A percentile compares a stretch with the other conserved stretches of the same genome.
Evolutionary conservation across 2,329 filamentous ascomycete genomes (phyloP).

Genomic region (Colletotrichum spinosum): DNA sequence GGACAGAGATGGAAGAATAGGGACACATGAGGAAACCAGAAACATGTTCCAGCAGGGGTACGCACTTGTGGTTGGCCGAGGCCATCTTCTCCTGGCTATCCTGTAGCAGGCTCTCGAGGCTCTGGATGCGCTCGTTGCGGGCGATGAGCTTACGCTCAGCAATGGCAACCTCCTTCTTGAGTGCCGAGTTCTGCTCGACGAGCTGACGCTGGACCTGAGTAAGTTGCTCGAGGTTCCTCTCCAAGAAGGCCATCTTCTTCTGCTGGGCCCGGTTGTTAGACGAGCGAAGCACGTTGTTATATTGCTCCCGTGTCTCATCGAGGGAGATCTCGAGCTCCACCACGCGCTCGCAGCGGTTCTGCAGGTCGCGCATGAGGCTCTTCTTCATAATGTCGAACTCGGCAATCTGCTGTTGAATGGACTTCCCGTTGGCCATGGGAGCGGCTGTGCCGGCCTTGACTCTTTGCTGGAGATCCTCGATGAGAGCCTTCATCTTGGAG

Average conservation of each 20-base stretch:
- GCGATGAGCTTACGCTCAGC: slow-evolving; percentile 97
- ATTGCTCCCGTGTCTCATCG: slow-evolving; percentile 97
- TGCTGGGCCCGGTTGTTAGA: slow-evolving; percentile 99
- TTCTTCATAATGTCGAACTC: slow-evolving; percentile 99
- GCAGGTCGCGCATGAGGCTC: slow-evolving; percentile 96
- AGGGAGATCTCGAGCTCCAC: slow-evolving; percentile 98
- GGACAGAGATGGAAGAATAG: too few relatives aligned
- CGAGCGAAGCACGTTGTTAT: slow-evolving; percentile 96
- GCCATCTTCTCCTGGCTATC: slow-evolving; percentile 99
- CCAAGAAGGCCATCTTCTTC: slow-evolving; percentile 99
- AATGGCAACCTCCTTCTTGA: slow-evolving; percentile 99
- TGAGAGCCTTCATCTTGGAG: slow-evolving; percentile 80
- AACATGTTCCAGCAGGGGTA: not conserved
- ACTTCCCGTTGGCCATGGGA: slow-evolving; percentile 84
- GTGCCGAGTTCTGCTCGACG: slow-evolving; percentile 94
- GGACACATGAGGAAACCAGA: not conserved
- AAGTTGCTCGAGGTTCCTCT: slow-evolving; percentile 96
- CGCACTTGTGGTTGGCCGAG: slow-evolving; percentile 92
- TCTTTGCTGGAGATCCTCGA: slow-evolving; percentile 82
- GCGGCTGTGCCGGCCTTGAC: slow-evolving; percentile 71
- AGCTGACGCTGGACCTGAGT: slow-evolving; percentile 97
- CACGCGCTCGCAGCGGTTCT: slow-evolving; percentile 97
- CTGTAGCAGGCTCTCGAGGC: slow-evolving; percentile 89
- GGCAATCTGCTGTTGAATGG: slow-evolving; percentile 95
- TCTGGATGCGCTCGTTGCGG: slow-evolving; percentile 95